Base-by-base conservation (phyloP, 1,284 basidiomycete species). In the Amylostereum areolatum region DNA sequence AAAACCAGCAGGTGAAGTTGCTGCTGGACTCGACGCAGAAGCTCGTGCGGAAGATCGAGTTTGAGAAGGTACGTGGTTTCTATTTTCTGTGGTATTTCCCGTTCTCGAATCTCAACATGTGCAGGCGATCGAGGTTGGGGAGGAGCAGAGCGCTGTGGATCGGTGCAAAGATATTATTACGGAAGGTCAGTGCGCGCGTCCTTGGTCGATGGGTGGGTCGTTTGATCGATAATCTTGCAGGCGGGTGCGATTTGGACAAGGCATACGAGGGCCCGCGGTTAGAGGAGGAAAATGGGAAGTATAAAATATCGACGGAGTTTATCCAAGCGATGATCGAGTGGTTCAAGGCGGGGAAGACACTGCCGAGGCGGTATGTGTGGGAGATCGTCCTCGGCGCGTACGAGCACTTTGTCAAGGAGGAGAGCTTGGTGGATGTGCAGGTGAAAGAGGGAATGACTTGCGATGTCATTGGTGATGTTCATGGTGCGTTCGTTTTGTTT, bases 381-480 rank as follows among this genome's bases (percentile, higher is more conserved):
- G 92, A 98, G 70, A 97, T 99, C 59, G 78, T 95, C 29, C 75
- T 99, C 9, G 94, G 92, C 29, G 93, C 91, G 51, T 81, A 91
- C 62, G 78, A 81, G 18, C 71, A 81, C 5, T 84, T 99, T 57
- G 71, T 75, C 30, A 77, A 85, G 57, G 93, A 97, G 64, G 81
- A 87, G 51, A 90, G 83, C 55, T 59, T 99, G 62, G 92, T 97
- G 12, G 81, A 89, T 48, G 78, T 96, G 37, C 68, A 77, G 40
- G 70, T 99, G 28, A 77, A 80, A 34, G 83, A 93, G 33, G 93
- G 86, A 2, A 77, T 87, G 50, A 92, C 86, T 1, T 83, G 85
- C 60, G 92, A 97, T 69, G 84, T 98, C 57, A 93, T 94, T 60
- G 94, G 92, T 24, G 93, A 95, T 67, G 91, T 92, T 10, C 90